Conservation (phyloP, 176 grass and related monocot genomes). For the Zea luxurians region DNA sequence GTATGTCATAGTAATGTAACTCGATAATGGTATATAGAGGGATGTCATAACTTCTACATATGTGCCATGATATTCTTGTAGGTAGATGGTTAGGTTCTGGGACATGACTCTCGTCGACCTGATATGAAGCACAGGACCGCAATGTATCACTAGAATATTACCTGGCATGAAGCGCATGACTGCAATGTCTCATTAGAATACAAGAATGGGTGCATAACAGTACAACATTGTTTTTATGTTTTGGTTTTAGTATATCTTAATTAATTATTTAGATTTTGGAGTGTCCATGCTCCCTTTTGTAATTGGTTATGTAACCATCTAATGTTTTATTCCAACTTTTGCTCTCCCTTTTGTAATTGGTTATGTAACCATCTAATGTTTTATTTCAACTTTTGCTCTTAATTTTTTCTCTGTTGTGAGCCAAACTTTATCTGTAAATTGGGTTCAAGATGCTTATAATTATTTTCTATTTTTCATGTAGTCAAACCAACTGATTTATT, state of each 20-base stretch:
- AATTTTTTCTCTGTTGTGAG: background rate
- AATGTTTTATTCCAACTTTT: background rate
- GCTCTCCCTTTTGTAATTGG: background rate
- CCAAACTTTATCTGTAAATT: background rate
- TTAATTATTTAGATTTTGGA: background rate
- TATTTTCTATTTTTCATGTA: background rate
- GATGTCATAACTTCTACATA: background rate
- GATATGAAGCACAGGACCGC: constrained; percentile 93
- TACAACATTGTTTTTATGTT: background rate
- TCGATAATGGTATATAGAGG: background rate
- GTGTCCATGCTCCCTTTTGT: background rate
- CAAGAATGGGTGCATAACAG: constrained; percentile 71
- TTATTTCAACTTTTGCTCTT: background rate
- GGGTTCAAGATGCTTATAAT: background rate
- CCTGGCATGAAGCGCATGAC: too few species aligned
- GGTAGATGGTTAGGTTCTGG: constrained; percentile 91
- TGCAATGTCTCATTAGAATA: too few species aligned
- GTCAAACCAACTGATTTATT: constrained; percentile 17
- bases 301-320: background rate
- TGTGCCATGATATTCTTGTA: constrained; percentile 26
- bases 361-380: background rate
- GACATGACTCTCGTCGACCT: constrained; percentile 95
- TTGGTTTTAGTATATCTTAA: background rate
- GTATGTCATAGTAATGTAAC: background rate
- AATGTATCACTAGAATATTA: constrained; percentile 96